Evolutionary conservation across 495 filamentous ascomycete genomes (phyloP).

Genomic region (Saxophila tyrrhenica): DNA sequence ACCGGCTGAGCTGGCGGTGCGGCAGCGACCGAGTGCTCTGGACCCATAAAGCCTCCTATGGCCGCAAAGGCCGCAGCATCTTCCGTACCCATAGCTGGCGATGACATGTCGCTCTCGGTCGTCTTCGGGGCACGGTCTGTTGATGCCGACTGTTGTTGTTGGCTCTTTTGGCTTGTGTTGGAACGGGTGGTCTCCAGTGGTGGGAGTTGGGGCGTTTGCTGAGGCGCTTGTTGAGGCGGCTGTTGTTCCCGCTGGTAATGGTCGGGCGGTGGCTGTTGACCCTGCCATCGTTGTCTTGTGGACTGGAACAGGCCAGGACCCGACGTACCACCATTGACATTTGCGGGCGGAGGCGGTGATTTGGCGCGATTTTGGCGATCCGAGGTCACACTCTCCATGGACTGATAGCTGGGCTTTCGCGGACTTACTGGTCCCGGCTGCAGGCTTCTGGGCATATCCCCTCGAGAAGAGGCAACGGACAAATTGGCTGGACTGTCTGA

Average conservation of each 20-base stretch:
- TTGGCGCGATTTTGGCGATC: neutral
- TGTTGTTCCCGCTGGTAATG: slow-evolving; percentile 2
- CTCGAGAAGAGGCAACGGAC: neutral
- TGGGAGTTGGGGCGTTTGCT: slow-evolving; percentile 1
- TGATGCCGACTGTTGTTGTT: neutral
- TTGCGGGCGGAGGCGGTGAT: neutral
- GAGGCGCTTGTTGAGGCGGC: neutral
- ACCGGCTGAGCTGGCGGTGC: slow-evolving; percentile 1
- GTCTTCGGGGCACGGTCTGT: neutral
- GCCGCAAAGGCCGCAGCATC: slow-evolving; percentile 11
- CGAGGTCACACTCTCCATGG: neutral
- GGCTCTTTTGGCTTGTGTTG: neutral
- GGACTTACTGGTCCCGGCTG: slow-evolving; percentile 35
- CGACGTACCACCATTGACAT: neutral
- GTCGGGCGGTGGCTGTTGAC: neutral
- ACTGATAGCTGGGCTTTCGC: neutral
- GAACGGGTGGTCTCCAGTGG: neutral
- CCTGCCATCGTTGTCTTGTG: slow-evolving; percentile 8
- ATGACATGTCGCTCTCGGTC: slow-evolving; percentile 8
- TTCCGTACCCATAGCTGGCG: slow-evolving; percentile 7
- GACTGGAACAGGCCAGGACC: slow-evolving; percentile 9
- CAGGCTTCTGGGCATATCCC: neutral
- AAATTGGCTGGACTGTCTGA: slow-evolving; percentile 7
- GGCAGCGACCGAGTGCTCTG: slow-evolving; percentile 1
- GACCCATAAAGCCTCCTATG: slow-evolving; percentile 9